Evolutionary conservation across 495 filamentous ascomycete species (phyloP).

Genomic region (Bathelium albidoporum): DNA sequence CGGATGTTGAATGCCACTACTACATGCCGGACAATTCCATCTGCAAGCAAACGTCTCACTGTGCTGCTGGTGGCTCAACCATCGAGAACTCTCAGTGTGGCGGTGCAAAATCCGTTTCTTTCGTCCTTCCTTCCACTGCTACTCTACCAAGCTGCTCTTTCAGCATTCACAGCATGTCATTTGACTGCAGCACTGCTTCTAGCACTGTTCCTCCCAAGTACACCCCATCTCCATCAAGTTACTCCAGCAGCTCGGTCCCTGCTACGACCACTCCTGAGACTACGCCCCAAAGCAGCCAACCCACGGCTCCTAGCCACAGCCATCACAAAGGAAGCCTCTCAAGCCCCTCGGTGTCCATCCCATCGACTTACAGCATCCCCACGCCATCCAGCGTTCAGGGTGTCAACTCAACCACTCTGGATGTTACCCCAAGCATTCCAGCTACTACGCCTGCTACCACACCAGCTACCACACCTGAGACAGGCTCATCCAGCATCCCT

Average conservation of each 20-base stretch:
- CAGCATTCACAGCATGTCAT: constrained; percentile 66
- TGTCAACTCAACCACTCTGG: constrained; percentile 1
- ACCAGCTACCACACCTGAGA: constrained; percentile 10
- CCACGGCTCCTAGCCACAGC: neutral
- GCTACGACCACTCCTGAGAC: constrained; percentile 5
- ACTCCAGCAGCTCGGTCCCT: constrained; percentile 4
- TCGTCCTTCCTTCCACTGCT: constrained; percentile 45
- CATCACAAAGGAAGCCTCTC: neutral
- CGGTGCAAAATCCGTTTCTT: constrained; percentile 69
- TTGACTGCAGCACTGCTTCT: constrained; percentile 59
- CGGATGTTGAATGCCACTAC: constrained; percentile 72
- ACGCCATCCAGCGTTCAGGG: neutral
- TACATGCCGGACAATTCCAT: constrained; percentile 65
- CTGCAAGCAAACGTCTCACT: constrained; percentile 63
- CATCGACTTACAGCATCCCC: neutral
- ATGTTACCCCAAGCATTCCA: constrained; percentile 2
- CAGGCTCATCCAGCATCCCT: constrained; percentile 13
- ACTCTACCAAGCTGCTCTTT: constrained; percentile 46
- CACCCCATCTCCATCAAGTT: constrained; percentile 21
- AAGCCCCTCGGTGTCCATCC: neutral
- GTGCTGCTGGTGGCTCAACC: constrained; percentile 52
- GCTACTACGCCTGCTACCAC: constrained; percentile 10
- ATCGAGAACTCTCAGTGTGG: constrained; percentile 82
- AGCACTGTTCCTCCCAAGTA: constrained; percentile 17
- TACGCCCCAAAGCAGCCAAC: neutral